phyloP scores from a whole-genome alignment of 768 basidiomycete species.

The Pholiota microspora region DNA sequence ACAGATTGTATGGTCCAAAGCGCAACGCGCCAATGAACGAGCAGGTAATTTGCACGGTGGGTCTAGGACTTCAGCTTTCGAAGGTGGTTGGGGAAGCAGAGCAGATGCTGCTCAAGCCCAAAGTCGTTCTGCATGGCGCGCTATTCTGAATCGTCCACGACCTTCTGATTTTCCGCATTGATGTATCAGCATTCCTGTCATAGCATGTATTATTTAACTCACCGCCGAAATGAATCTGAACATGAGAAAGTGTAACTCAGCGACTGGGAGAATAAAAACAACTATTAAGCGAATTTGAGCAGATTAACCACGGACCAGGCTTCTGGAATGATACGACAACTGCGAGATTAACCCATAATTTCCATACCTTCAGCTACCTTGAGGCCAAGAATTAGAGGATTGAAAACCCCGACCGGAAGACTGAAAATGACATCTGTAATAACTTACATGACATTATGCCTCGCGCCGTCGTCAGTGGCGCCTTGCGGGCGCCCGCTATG shows the following conservation, averaged over 20 bases:
- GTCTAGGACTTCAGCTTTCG: slow-evolving; percentile 27
- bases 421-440: neutral
- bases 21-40: slow-evolving; percentile 15
- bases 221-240: neutral
- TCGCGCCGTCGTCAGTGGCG: neutral
- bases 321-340: neutral
- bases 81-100: slow-evolving; percentile 10
- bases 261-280: neutral
- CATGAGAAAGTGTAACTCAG: neutral
- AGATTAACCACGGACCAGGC: neutral
- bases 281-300: neutral
- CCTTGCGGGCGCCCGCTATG: neutral
- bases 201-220: neutral
- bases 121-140: slow-evolving; percentile 26
- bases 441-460: neutral
- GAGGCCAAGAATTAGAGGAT: no score
- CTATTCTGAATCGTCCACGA: slow-evolving; percentile 10
- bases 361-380: neutral
- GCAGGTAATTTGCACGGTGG: slow-evolving; percentile 30
- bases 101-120: slow-evolving; percentile 26
- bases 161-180: neutral
- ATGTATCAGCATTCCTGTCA: neutral
- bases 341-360: neutral
- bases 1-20: slow-evolving; percentile 9
- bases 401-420: no score